Percentiles rank a stretch among this genome's conserved stretches.
phyloP scores from a whole-genome alignment of 208 protist species.

The Zelonia costaricensis region DNA sequence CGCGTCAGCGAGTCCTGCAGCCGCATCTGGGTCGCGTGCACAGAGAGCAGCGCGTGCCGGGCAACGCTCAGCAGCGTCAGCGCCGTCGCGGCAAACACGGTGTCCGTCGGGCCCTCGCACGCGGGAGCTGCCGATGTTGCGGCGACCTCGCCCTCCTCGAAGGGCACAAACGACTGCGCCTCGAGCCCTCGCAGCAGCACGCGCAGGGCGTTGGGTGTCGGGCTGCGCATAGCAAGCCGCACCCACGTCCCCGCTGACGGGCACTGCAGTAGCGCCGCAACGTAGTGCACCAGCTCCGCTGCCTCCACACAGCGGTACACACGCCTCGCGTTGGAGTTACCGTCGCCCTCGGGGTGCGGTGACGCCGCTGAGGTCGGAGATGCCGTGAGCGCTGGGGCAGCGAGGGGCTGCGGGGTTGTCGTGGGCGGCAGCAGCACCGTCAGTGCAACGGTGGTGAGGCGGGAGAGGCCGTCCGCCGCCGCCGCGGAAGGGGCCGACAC shows the following conservation, averaged over 20 bases:
- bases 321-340: too few species aligned
- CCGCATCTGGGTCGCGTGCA: constrained; percentile 12
- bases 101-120: constrained; percentile 16
- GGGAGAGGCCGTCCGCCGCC: background rate
- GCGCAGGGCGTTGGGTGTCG: constrained; percentile 24
- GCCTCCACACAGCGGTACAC: constrained; percentile 26
- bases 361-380: too few species aligned
- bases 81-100: constrained; percentile 30
- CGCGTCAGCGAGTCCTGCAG: background rate
- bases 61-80: constrained; percentile 32
- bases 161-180: constrained; percentile 23
- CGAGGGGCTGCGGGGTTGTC: too few species aligned
- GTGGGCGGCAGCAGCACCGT: constrained; percentile 17
- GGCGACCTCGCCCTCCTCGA: constrained; percentile 1
- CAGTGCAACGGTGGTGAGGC: constrained; percentile 5
- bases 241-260: constrained; percentile 25
- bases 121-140: constrained; percentile 10
- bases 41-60: constrained; percentile 27
- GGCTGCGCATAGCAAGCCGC: constrained; percentile 14
- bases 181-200: constrained; percentile 26
- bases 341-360: background rate
- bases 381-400: too few species aligned
- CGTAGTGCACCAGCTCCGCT: constrained; percentile 25
- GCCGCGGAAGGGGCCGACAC: background rate
- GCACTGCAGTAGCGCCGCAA: constrained; percentile 24